Conservation (phyloP, 164 flowering plant species). For the Saururus chinensis region DNA sequence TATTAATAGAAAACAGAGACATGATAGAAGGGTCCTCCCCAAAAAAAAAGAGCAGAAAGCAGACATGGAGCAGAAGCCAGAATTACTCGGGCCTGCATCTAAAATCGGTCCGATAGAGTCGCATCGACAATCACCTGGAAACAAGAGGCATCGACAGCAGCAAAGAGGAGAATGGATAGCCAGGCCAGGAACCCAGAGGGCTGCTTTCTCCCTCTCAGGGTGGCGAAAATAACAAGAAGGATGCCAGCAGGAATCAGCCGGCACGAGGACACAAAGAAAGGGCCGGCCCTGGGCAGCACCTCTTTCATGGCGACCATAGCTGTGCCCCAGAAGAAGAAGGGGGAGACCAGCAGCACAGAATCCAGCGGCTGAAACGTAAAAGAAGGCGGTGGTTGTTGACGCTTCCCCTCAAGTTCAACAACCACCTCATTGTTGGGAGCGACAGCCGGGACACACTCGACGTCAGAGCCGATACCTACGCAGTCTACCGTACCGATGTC, state of each 20-base stretch:
- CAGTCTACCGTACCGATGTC: slow-evolving; percentile 29
- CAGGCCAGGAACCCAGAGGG: slow-evolving; percentile 78
- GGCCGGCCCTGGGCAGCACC: slow-evolving; percentile 78
- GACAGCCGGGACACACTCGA: slow-evolving; percentile 34
- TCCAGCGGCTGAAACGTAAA: slow-evolving; percentile 25
- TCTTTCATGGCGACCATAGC: slow-evolving; percentile 99
- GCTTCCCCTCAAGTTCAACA: neutral
- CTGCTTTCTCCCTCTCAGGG: slow-evolving; percentile 30
- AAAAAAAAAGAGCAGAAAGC: too few relatives aligned
- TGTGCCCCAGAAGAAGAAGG: slow-evolving; percentile 99
- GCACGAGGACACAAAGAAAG: slow-evolving; percentile 70
- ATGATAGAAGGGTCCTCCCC: too few relatives aligned
- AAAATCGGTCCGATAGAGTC: too few relatives aligned
- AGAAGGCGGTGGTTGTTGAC: neutral
- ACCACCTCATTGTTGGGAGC: neutral
- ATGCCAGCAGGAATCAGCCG: slow-evolving; percentile 78
- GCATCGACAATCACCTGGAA: slow-evolving; percentile 97
- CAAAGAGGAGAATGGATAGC: slow-evolving; percentile 70
- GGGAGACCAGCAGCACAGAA: slow-evolving; percentile 66
- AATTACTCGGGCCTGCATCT: too few relatives aligned
- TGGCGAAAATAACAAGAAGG: slow-evolving; percentile 54
- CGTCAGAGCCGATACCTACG: slow-evolving; percentile 53
- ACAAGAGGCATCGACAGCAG: slow-evolving; percentile 73
- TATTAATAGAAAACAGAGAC: neutral
- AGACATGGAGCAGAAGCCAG: too few relatives aligned